Conservation (phyloP, 768 basidiomycete species). For the Filobasidium floriforme region DNA sequence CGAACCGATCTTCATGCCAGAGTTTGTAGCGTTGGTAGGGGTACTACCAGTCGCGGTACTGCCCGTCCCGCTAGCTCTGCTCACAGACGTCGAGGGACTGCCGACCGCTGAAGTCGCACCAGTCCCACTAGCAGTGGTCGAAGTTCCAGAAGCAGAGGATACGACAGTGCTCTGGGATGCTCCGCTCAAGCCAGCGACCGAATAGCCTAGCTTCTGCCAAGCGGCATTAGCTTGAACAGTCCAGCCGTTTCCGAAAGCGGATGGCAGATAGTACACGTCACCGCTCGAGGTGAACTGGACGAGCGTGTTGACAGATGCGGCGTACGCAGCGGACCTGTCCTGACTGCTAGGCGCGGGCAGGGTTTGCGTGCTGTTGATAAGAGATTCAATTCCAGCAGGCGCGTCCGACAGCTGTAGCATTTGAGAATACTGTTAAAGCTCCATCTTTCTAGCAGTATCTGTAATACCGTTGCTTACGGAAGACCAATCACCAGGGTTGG, state of each 20-base stretch:
- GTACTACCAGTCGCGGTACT: background rate
- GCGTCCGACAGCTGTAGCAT: slow-evolving; percentile 23
- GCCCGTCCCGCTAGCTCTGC: no score
- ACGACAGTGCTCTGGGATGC: slow-evolving; percentile 5
- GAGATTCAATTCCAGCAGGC: slow-evolving; percentile 33
- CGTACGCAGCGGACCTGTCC: slow-evolving; percentile 39
- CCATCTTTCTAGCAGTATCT: background rate
- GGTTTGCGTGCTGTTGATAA: slow-evolving; percentile 45
- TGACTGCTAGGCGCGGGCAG: slow-evolving; percentile 39
- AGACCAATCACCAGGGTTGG: slow-evolving; percentile 29
- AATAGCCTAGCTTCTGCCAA: slow-evolving; percentile 43
- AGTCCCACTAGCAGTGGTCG: slow-evolving; percentile 1
- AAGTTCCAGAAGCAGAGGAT: slow-evolving; percentile 15
- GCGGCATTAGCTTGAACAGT: slow-evolving; percentile 31
- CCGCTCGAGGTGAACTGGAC: slow-evolving; percentile 41
- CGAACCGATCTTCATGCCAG: no score
- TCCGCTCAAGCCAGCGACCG: slow-evolving; percentile 28
- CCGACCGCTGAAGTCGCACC: background rate
- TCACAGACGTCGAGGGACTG: no score
- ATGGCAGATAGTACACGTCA: slow-evolving; percentile 41
- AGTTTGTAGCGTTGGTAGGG: no score
- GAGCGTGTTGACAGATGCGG: slow-evolving; percentile 37
- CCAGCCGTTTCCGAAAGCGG: slow-evolving; percentile 32
- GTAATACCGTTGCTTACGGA: background rate
- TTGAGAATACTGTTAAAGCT: background rate